Evolutionary conservation across 2,329 filamentous ascomycete genomes (phyloP), one percentile per base, ranked within the genome.

Genomic region (Colletotrichum horii): DNA sequence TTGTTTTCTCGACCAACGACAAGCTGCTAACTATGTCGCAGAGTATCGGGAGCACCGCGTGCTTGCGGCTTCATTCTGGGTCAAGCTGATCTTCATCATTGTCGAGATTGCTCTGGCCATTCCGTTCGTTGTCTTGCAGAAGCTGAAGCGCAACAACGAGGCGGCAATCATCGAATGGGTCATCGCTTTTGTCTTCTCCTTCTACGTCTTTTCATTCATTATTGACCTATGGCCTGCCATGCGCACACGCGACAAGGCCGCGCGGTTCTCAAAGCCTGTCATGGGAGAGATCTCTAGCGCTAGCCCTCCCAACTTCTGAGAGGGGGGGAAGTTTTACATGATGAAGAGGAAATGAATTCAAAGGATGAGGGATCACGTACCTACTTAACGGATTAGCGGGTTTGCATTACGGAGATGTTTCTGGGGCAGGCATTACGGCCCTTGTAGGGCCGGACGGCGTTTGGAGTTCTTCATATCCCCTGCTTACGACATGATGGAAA

Each of bases 171-270:
- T 98, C 36, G 96, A 98, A 86, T 93, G 91, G 91, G 82, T 91
- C 76, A 92, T 98, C 78, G 91, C 95, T 36, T 92, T 98, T 81
- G 89, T 98, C 81, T 98, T 96, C 86, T 95, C 94, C 69, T 94
- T 96, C 81, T 98, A 98, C 86, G 89, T 97, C 76, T 90, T 96
- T 77, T 95, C 94, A 76, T 98, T 98, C 87, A 90, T 94, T 81
- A 89, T 98, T 82, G 96, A 99, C 85, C 91, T 99, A 66, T 89
- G 94, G 78, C 97, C 97, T 0, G 95, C 95, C 14, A 88, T 94
- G 4, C 88, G 90, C 77, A 94, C 92, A 14, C 91, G 89, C 78
- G 82, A 86, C 78, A 71, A 65, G 67, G 34, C 43, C 48, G 67
- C 34, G 2, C 65, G 77, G 36, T 77, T 77, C 24, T 38, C 66